Evolutionary conservation across 2,329 filamentous ascomycete genomes (phyloP).

Genomic region (Aspergillus intermedius): DNA sequence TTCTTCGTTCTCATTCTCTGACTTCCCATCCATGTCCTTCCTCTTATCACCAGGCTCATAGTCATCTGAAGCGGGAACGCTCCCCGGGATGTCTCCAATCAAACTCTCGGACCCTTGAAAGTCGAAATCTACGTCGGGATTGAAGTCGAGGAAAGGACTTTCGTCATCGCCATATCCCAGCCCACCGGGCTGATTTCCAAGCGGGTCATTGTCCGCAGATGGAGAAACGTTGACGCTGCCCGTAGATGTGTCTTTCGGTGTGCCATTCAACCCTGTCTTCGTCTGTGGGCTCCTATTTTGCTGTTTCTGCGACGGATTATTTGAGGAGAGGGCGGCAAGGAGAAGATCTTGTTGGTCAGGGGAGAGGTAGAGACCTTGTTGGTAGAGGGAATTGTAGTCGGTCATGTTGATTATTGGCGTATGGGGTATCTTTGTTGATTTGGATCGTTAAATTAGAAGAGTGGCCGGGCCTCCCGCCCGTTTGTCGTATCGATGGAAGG

Average conservation of each 20-base stretch:
- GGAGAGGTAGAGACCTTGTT: conserved; percentile 61
- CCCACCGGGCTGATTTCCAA: conserved; percentile 35
- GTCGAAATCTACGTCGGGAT: conserved; percentile 72
- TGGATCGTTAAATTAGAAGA: conserved; percentile 3
- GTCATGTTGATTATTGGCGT: conserved; percentile 24
- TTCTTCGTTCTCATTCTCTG: conserved; percentile 61
- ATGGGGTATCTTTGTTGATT: not conserved
- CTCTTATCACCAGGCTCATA: conserved; percentile 56
- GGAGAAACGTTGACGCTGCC: conserved; percentile 32
- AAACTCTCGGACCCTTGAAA: conserved; percentile 56
- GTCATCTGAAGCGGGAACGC: conserved; percentile 29
- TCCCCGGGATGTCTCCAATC: conserved; percentile 66
- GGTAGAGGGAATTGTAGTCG: conserved; percentile 34
- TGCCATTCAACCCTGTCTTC: conserved; percentile 19
- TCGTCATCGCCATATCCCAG: conserved; percentile 55
- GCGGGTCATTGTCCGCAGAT: conserved; percentile 25
- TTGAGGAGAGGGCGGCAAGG: conserved; percentile 69
- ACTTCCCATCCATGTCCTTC: conserved; percentile 47
- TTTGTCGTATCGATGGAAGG: conserved; percentile 15
- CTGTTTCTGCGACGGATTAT: conserved; percentile 42
- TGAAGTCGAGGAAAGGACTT: conserved; percentile 78
- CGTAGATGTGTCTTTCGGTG: conserved; percentile 40
- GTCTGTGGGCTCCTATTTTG: conserved; percentile 15
- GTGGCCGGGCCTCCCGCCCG: conserved; percentile 30
- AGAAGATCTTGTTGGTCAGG: conserved; percentile 71